Evolutionary conservation across 805 yeast genomes (phyloP).

Genomic region (Metschnikowia lochheadii): DNA sequence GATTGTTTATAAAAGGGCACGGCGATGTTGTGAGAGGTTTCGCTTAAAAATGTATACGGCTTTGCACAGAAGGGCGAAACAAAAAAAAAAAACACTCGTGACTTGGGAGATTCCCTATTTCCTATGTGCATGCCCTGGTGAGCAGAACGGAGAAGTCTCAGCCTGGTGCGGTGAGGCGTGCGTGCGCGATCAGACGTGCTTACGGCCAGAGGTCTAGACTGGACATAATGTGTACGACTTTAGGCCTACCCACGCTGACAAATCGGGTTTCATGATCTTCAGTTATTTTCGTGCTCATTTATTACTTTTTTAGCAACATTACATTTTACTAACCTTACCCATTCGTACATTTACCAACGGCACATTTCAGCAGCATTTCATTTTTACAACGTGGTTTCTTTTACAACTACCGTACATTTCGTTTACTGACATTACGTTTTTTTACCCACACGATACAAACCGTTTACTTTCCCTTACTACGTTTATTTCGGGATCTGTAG

Average conservation of each 20-base stretch:
- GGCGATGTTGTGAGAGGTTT: neutral
- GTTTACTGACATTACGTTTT: too few species aligned
- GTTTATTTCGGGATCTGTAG: too few species aligned
- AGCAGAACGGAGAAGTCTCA: neutral
- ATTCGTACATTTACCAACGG: too few species aligned
- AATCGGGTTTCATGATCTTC: neutral
- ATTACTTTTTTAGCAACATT: too few species aligned
- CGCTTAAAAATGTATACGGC: neutral
- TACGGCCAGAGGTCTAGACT: slow-evolving; percentile 1
- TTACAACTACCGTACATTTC: too few species aligned
- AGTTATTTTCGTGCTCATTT: too few species aligned
- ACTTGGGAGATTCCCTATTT: neutral
- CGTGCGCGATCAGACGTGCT: neutral
- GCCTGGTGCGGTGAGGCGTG: slow-evolving; percentile 1
- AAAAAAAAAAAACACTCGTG: slow-evolving; percentile 2
- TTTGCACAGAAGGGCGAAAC: slow-evolving; percentile 1
- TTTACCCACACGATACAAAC: too few species aligned
- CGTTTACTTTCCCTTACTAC: too few species aligned
- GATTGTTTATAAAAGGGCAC: neutral
- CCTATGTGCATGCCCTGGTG: neutral
- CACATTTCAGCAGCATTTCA: too few species aligned
- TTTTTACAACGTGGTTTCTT: too few species aligned
- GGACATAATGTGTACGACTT: too few species aligned
- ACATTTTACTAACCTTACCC: too few species aligned
- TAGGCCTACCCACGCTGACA: neutral